Conservation (phyloP, 1,284 basidiomycete genomes). For the Coniferiporia weirii region DNA sequence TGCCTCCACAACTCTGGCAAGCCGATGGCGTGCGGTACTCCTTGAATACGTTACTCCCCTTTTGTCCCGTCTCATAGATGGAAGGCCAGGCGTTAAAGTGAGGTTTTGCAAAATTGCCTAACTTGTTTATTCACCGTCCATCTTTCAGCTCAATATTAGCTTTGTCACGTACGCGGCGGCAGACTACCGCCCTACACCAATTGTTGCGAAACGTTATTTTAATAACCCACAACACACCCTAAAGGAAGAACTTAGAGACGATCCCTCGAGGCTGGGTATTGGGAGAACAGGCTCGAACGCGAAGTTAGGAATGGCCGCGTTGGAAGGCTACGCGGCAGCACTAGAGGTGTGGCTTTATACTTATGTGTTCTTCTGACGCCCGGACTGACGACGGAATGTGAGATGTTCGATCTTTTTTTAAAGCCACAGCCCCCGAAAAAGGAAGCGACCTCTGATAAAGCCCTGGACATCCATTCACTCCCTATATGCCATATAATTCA, state of each 20-base stretch:
- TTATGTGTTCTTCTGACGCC: background rate
- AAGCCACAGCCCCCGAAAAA: slow-evolving; percentile 20
- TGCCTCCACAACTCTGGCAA: slow-evolving; percentile 49
- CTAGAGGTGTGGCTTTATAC: slow-evolving; percentile 49
- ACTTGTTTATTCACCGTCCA: background rate
- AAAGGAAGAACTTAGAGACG: slow-evolving; percentile 45
- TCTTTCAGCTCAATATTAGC: slow-evolving; percentile 44
- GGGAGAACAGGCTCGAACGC: slow-evolving; percentile 49
- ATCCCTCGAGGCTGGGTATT: slow-evolving; percentile 45
- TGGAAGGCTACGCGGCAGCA: slow-evolving; percentile 67
- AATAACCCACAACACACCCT: slow-evolving; percentile 33
- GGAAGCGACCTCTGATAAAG: slow-evolving; percentile 18
- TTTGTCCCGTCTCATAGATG: slow-evolving; percentile 47
- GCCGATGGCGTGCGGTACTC: slow-evolving; percentile 48
- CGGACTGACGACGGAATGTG: background rate
- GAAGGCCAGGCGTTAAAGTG: slow-evolving; percentile 32
- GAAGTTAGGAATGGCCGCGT: slow-evolving; percentile 53
- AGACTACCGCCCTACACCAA: slow-evolving; percentile 46
- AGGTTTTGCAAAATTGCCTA: slow-evolving; percentile 19
- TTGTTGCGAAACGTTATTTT: slow-evolving; percentile 56
- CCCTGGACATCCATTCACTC: slow-evolving; percentile 19
- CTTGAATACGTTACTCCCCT: slow-evolving; percentile 47
- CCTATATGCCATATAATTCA: slow-evolving; percentile 51
- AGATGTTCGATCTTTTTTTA: slow-evolving; percentile 54
- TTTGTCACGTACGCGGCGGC: slow-evolving; percentile 53